These are phyloP conservation scores for Yarrowia sp. DNA, from an alignment of 805 yeast genomes.

Conservation along the genomic window DNA sequence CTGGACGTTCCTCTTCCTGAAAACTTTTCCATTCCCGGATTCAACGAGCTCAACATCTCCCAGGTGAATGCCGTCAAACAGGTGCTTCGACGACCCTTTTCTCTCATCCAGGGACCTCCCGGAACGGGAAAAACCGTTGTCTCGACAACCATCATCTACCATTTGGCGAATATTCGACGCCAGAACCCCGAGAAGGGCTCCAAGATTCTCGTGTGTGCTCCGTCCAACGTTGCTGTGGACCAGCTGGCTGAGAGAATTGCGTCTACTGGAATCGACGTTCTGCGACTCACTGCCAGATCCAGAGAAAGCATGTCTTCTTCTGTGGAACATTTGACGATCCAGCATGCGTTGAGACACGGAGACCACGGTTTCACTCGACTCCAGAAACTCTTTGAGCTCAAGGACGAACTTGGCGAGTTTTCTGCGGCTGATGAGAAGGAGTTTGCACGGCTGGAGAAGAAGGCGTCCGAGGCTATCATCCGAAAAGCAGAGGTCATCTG, in stretches of 20 bases:
- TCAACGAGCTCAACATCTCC: constrained; percentile 74
- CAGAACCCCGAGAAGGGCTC: constrained; percentile 54
- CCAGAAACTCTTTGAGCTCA: constrained; percentile 63
- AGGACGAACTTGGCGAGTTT: constrained; percentile 73
- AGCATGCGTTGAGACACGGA: constrained; percentile 59
- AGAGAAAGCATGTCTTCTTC: constrained; percentile 81
- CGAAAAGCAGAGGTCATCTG: constrained; percentile 78
- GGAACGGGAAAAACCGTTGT: constrained; percentile 97
- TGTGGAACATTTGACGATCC: constrained; percentile 64
- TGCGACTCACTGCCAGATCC: constrained; percentile 75
- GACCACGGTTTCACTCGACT: constrained; percentile 52
- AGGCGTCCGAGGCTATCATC: constrained; percentile 60
- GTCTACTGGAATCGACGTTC: constrained; percentile 75
- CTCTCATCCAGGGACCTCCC: constrained; percentile 94
- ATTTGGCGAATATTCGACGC: constrained; percentile 59
- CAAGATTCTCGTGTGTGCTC: constrained; percentile 86
- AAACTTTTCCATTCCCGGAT: constrained; percentile 67
- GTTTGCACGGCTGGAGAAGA: constrained; percentile 54
- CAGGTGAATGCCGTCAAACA: constrained; percentile 78
- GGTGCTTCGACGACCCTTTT: constrained; percentile 73
- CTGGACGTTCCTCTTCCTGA: constrained; percentile 64
- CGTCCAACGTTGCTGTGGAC: constrained; percentile 94
- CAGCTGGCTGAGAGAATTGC: constrained; percentile 80
- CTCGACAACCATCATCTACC: constrained; percentile 85
- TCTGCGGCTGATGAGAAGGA: constrained; percentile 60